These are phyloP conservation scores for Larix kaempferi DNA, from an alignment of 75 land plant genomes.

Conservation along the genomic window DNA sequence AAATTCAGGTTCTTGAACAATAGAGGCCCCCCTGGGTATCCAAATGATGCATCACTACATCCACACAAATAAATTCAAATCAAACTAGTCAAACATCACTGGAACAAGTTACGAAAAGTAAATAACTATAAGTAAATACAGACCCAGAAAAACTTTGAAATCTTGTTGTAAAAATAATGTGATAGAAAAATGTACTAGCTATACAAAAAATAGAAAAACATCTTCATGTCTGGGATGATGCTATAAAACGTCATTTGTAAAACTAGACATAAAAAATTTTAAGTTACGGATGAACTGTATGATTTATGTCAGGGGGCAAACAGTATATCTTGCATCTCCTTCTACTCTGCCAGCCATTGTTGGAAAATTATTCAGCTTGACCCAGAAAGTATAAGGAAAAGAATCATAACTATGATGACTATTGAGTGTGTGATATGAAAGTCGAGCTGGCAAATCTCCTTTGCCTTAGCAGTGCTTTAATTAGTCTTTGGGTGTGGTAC, in stretches of 20 bases:
- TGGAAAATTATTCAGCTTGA: too few species aligned
- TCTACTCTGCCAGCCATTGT: too few species aligned
- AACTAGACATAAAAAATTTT: not conserved
- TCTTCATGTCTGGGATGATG: too few species aligned
- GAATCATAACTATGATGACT: too few species aligned
- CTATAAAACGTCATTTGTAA: not conserved
- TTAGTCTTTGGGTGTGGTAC: too few species aligned
- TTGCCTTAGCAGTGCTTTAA: too few species aligned
- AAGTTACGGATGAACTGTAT: not conserved
- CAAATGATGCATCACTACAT: slow-evolving; percentile 99
- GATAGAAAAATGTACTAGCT: not conserved
- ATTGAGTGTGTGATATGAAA: too few species aligned
- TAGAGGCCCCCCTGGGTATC: slow-evolving; percentile 93
- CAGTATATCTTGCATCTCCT: too few species aligned
- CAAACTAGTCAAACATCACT: not conserved
- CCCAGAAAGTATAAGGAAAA: too few species aligned
- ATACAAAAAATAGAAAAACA: not conserved
- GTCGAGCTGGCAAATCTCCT: too few species aligned
- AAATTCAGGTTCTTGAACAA: slow-evolving; percentile 93
- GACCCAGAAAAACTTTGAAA: not conserved
- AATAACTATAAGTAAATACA: not conserved
- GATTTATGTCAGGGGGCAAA: too few species aligned
- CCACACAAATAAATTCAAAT: slow-evolving; percentile 7
- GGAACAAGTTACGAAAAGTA: not conserved
- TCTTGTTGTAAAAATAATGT: not conserved